Conservation (phyloP, 2,329 filamentous ascomycete genomes). For the Talaromyces sp. region DNA sequence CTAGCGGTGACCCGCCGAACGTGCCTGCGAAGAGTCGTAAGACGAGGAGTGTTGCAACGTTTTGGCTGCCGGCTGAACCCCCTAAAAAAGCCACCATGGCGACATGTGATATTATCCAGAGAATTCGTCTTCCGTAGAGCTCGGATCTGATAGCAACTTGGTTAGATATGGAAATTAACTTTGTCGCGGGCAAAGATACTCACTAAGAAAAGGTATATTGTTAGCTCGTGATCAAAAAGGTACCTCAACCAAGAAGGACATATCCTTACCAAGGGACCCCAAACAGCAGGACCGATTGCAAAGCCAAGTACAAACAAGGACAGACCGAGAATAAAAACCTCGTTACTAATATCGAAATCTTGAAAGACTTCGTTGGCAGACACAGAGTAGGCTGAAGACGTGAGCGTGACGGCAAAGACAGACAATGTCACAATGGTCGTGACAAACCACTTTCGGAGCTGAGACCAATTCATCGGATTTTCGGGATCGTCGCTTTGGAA, state of each 20-base stretch:
- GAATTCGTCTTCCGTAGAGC: conserved; percentile 34
- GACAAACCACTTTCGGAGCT: conserved; percentile 35
- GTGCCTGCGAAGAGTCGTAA: conserved; percentile 53
- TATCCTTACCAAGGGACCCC: conserved; percentile 19
- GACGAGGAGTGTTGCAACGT: conserved; percentile 55
- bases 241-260: not conserved
- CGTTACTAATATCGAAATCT: conserved; percentile 23
- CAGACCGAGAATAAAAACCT: conserved; percentile 28
- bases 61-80: conserved; percentile 51
- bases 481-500: conserved; percentile 39
- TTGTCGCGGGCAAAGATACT: not conserved
- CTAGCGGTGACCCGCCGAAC: conserved; percentile 41
- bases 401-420: conserved; percentile 39
- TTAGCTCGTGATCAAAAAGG: not conserved
- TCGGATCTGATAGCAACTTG: not conserved
- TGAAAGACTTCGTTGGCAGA: conserved; percentile 19
- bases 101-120: conserved; percentile 56
- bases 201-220: not conserved
- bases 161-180: not conserved
- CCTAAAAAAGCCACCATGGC: conserved; percentile 56
- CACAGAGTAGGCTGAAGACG: conserved; percentile 28
- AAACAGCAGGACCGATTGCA: conserved; percentile 27
- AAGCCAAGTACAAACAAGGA: conserved; percentile 34
- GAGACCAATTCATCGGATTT: conserved; percentile 34
- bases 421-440: conserved; percentile 35